Evolutionary conservation across 2,329 filamentous ascomycete genomes (phyloP).

Genomic region (Xylaria digitata): DNA sequence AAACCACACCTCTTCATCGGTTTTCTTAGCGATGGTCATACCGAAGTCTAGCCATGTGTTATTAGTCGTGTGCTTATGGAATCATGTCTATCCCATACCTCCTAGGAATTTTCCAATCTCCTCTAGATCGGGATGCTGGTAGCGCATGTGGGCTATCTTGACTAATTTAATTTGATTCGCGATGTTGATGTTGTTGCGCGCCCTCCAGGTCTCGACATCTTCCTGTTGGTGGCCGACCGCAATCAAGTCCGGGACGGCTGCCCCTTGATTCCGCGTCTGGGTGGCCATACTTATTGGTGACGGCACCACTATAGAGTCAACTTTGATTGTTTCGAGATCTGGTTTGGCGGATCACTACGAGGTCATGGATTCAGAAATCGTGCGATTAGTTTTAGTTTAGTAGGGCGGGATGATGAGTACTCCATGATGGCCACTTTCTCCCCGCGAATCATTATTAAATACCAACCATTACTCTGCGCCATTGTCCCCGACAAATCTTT

Average conservation of each 20-base stretch:
- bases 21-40: conserved; percentile 33
- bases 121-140: conserved; percentile 36
- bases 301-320: background rate
- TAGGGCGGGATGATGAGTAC: conserved; percentile 6
- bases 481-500: background rate
- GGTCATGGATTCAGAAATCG: background rate
- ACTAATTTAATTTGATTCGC: conserved; percentile 32
- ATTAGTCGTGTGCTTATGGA: conserved; percentile 11
- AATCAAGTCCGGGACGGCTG: conserved; percentile 32
- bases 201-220: conserved; percentile 31
- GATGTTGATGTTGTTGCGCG: conserved; percentile 35
- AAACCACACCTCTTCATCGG: conserved; percentile 31
- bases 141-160: conserved; percentile 36
- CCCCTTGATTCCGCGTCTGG: conserved; percentile 32
- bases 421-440: conserved; percentile 13
- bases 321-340: background rate
- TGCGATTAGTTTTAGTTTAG: background rate
- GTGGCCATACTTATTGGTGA: conserved; percentile 14
- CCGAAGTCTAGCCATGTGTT: conserved; percentile 31
- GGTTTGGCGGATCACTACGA: background rate
- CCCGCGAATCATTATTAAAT: conserved; percentile 31
- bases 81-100: conserved; percentile 20
- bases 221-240: conserved; percentile 35
- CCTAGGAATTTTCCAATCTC: conserved; percentile 31
- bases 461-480: conserved; percentile 14